Conservation (phyloP, 345 rosid genomes). For the Corymbia maculata region DNA sequence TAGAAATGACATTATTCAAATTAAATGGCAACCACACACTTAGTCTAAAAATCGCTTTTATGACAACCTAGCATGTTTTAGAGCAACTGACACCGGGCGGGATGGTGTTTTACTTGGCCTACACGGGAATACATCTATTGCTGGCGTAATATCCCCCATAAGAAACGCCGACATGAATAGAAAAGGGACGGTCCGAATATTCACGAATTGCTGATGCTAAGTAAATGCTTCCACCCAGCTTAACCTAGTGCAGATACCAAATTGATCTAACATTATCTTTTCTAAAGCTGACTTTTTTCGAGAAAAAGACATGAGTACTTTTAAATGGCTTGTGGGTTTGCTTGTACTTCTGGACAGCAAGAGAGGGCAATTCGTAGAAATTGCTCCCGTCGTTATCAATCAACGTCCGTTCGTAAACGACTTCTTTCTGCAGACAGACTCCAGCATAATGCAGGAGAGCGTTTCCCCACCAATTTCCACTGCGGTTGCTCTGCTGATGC, state of each 20-base stretch:
- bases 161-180: neutral
- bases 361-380: neutral
- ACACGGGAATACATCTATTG: neutral
- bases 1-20: neutral
- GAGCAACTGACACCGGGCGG: fast-evolving
- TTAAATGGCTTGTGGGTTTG: fast-evolving
- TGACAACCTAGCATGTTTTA: neutral
- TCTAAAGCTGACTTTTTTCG: neutral
- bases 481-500: neutral
- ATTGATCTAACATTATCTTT: neutral
- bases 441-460: neutral
- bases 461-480: neutral
- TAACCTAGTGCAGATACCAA: neutral
- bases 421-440: neutral
- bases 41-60: neutral
- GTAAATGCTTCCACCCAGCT: neutral
- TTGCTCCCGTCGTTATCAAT: neutral
- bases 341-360: neutral
- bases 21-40: fast-evolving
- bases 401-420: neutral
- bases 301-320: neutral
- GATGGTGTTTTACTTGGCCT: neutral
- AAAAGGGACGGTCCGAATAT: neutral
- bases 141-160: neutral
- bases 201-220: neutral